Evolutionary conservation across 163 green algal species (phyloP).

Genomic region (Scenedesmus sp.): DNA sequence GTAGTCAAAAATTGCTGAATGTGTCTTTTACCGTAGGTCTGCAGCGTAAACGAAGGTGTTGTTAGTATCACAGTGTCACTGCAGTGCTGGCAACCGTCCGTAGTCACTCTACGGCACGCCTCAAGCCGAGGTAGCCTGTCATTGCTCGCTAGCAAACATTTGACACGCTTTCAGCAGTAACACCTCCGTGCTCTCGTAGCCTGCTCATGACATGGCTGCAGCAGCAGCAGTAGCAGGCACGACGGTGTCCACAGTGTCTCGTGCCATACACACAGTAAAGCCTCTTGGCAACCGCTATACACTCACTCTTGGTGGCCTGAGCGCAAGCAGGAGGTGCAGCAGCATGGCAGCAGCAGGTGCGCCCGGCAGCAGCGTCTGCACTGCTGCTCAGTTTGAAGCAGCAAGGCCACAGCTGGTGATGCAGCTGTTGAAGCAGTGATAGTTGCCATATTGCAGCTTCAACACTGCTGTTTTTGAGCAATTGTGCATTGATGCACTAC

Average conservation of each 20-base stretch:
- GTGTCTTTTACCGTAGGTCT: not conserved
- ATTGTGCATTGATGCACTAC: no score
- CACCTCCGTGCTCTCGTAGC: not conserved
- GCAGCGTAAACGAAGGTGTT: not conserved
- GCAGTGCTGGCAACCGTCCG: not conserved
- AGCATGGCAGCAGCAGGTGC: conserved; percentile 1
- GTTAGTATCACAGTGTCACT: not conserved
- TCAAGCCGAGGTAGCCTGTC: not conserved
- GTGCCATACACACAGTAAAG: not conserved
- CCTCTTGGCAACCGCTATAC: not conserved
- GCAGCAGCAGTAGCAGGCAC: conserved; percentile 14
- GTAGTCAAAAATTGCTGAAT: not conserved
- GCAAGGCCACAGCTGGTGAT: not conserved
- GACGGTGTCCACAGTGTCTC: not conserved
- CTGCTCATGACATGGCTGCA: not conserved
- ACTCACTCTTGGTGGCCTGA: not conserved
- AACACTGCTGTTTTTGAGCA: not conserved
- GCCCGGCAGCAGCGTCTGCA: not conserved
- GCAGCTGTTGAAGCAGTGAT: not conserved
- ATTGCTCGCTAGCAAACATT: not conserved
- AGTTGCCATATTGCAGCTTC: not conserved
- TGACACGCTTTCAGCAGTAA: no score
- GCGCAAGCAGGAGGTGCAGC: not conserved
- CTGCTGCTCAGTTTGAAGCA: not conserved
- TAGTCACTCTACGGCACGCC: not conserved